Evolutionary conservation across 345 rosid species (phyloP).

Genomic region (Hibiscus trionum): DNA sequence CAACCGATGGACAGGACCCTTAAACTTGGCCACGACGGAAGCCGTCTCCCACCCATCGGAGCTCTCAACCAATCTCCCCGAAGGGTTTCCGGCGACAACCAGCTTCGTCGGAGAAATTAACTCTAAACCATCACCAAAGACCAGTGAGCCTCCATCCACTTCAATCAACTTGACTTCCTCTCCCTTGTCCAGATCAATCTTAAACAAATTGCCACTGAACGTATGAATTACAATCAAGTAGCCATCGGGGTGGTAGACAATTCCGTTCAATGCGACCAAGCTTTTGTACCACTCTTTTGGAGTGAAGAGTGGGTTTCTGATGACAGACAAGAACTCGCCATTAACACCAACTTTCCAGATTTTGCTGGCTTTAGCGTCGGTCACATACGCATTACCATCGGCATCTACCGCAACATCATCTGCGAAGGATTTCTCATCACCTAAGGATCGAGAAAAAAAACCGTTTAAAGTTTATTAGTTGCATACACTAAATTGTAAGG

Average conservation of each 20-base stretch:
- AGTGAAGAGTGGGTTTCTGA: slow-evolving; percentile 51
- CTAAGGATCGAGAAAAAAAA: slow-evolving; percentile 11
- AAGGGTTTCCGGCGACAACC: slow-evolving; percentile 78
- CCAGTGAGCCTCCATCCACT: slow-evolving; percentile 47
- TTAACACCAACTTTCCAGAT: slow-evolving; percentile 63
- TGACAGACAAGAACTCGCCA: slow-evolving; percentile 49
- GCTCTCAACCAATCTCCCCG: slow-evolving; percentile 69
- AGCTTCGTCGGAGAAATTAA: slow-evolving; percentile 56
- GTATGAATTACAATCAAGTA: slow-evolving; percentile 73
- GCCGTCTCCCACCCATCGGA: slow-evolving; percentile 81
- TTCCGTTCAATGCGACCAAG: slow-evolving; percentile 66
- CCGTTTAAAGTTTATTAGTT: not conserved
- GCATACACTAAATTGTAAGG: too few species aligned
- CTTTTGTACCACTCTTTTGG: slow-evolving; percentile 62
- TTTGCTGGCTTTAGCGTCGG: slow-evolving; percentile 54
- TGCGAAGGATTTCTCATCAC: slow-evolving; percentile 60
- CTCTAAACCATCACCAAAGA: slow-evolving; percentile 73
- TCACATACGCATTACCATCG: slow-evolving; percentile 70
- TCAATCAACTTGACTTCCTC: slow-evolving; percentile 39
- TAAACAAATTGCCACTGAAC: slow-evolving; percentile 48
- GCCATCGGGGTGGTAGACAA: slow-evolving; percentile 77
- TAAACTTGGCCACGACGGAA: slow-evolving; percentile 47
- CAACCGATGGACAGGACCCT: slow-evolving; percentile 63
- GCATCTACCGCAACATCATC: slow-evolving; percentile 75
- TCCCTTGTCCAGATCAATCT: slow-evolving; percentile 43